phyloP scores from a whole-genome alignment of 176 grass and related monocot genomes.

The Olyra latifolia region DNA sequence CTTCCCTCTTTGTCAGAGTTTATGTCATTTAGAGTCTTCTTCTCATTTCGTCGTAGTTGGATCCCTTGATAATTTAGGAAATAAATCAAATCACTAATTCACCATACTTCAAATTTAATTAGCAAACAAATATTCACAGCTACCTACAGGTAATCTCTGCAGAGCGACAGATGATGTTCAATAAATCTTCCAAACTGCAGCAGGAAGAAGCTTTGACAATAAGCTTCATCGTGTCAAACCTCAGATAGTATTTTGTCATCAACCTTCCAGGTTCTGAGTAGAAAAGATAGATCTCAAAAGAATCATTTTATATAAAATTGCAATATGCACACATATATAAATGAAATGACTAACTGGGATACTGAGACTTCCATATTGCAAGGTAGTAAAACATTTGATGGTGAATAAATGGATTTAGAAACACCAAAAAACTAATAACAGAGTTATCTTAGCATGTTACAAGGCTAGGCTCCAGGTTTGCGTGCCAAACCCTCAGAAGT shows the following conservation, averaged over 20 bases:
- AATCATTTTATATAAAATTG: slow-evolving; percentile 1
- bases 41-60: slow-evolving; percentile 91
- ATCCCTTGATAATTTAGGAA: slow-evolving; percentile 72
- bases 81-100: slow-evolving; percentile 17
- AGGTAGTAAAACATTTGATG: slow-evolving; percentile 4
- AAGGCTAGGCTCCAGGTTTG: slow-evolving; percentile 9
- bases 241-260: slow-evolving; percentile 98
- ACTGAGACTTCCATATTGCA: background rate
- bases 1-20: slow-evolving; percentile 83
- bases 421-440: slow-evolving; percentile 14
- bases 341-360: slow-evolving; percentile 2
- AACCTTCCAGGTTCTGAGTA: slow-evolving; percentile 85
- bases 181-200: slow-evolving; percentile 85
- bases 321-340: slow-evolving; percentile 5
- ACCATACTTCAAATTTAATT: slow-evolving; percentile 1
- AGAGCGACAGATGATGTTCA: slow-evolving; percentile 79
- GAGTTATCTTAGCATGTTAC: background rate
- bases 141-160: slow-evolving; percentile 88
- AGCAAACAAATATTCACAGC: slow-evolving; percentile 32
- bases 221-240: slow-evolving; percentile 95
- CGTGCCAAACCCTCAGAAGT: slow-evolving; percentile 12
- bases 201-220: slow-evolving; percentile 79
- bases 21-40: slow-evolving; percentile 88
- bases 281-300: slow-evolving; percentile 35
- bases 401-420: background rate